phyloP scores from a whole-genome alignment of 2,329 filamentous ascomycete genomes.

The Ophiosphaerella korrae region DNA sequence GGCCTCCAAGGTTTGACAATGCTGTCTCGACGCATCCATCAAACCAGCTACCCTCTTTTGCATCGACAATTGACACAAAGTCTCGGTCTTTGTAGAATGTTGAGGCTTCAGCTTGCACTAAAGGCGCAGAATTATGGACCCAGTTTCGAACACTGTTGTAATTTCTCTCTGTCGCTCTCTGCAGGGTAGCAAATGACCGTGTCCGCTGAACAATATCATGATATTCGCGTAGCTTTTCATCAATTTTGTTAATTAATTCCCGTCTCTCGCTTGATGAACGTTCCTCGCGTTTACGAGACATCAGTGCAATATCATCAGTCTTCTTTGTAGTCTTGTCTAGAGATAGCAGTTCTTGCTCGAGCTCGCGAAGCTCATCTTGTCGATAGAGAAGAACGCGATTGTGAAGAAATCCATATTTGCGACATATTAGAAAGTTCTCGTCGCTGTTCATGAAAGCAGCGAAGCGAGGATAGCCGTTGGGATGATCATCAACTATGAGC shows the following conservation, averaged over 20 bases:
- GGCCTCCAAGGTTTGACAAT: slow-evolving; percentile 5
- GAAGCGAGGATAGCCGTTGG: slow-evolving; percentile 23
- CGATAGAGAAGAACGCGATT: slow-evolving; percentile 21
- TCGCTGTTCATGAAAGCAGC: slow-evolving; percentile 29
- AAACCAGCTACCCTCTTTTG: slow-evolving; percentile 22
- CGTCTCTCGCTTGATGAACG: background rate
- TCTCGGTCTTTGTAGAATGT: background rate
- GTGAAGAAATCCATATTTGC: slow-evolving; percentile 21
- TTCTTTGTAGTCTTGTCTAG: slow-evolving; percentile 8
- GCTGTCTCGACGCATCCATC: slow-evolving; percentile 15
- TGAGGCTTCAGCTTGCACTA: background rate
- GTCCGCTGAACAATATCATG: slow-evolving; percentile 17
- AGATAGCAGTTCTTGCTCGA: slow-evolving; percentile 13
- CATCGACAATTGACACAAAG: slow-evolving; percentile 6
- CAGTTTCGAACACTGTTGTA: background rate
- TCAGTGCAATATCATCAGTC: slow-evolving; percentile 1
- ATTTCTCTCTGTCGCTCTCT: background rate
- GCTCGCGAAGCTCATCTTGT: slow-evolving; percentile 18
- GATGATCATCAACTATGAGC: slow-evolving; percentile 25
- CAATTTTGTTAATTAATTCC: slow-evolving; percentile 15
- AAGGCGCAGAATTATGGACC: background rate
- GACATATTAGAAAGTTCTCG: slow-evolving; percentile 28
- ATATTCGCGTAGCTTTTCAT: slow-evolving; percentile 18
- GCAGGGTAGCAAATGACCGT: slow-evolving; percentile 13
- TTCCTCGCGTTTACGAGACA: slow-evolving; percentile 7